Percentiles rank a stretch among this genome's conserved stretches.
phyloP scores from a whole-genome alignment of 1,139 yeast species.

The Debaryomycetaceae sp. region DNA sequence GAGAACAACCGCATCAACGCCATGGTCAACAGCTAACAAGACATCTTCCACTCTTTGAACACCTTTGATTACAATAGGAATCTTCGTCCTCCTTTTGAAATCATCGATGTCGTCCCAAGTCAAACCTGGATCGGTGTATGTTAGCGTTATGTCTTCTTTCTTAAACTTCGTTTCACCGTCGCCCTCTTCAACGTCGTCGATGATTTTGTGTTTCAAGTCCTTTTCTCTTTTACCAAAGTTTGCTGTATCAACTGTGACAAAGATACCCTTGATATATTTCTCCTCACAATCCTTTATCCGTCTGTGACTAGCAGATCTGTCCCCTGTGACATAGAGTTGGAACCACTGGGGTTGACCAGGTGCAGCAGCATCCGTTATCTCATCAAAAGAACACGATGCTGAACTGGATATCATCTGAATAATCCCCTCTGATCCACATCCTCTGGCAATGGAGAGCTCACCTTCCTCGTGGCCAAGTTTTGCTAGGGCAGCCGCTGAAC shows the following conservation, averaged over 20 bases:
- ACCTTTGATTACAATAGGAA: constrained; percentile 48
- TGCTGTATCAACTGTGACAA: constrained; percentile 27
- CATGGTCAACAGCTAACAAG: constrained; percentile 41
- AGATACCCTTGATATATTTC: constrained; percentile 22
- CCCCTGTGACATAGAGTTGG: constrained; percentile 47
- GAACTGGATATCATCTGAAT: constrained; percentile 58
- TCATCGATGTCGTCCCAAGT: constrained; percentile 18
- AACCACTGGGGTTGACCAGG: constrained; percentile 29
- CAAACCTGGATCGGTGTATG: constrained; percentile 9
- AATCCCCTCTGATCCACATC: constrained; percentile 43
- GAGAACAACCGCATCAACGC: constrained; percentile 47
- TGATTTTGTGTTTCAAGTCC: constrained; percentile 16
- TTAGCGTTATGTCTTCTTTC: constrained; percentile 11
- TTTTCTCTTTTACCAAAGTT: constrained; percentile 24
- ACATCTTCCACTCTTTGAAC: constrained; percentile 52
- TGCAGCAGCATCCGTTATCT: constrained; percentile 47
- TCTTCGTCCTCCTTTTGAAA: constrained; percentile 17
- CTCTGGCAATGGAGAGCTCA: constrained; percentile 48
- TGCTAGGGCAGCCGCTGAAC: constrained; percentile 58
- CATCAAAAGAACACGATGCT: constrained; percentile 55
- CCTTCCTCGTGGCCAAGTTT: constrained; percentile 56
- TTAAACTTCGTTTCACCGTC: constrained; percentile 8
- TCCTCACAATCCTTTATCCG: constrained; percentile 17
- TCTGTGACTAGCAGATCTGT: constrained; percentile 16
- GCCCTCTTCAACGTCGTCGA: constrained; percentile 8